Percentiles rank a stretch among this genome's conserved stretches.
These are phyloP conservation scores for Alternaria hordeiaustralica DNA, from an alignment of 2,329 filamentous ascomycete genomes.

Conservation along the genomic window DNA sequence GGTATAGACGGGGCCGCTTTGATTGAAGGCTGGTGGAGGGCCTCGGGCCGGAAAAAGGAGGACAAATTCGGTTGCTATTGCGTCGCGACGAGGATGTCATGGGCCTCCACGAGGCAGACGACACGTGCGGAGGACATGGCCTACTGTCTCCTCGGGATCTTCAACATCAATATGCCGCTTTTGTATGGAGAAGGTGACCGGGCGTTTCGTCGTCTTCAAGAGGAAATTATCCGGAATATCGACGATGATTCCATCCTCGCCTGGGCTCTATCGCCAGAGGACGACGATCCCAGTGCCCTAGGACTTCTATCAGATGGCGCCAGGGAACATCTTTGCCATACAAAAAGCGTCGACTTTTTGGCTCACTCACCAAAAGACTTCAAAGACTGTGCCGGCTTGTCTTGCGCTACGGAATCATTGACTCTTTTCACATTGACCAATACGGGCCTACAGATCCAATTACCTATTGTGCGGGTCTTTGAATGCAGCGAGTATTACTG, in stretches of 20 bases:
- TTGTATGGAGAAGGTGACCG: conserved; percentile 40
- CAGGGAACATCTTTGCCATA: rapidly evolving
- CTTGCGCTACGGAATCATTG: neutral
- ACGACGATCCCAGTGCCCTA: neutral
- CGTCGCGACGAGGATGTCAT: conserved; percentile 24
- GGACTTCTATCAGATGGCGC: no score
- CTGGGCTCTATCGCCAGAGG: neutral
- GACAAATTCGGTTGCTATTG: neutral
- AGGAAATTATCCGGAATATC: conserved; percentile 26
- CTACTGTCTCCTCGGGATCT: conserved; percentile 42
- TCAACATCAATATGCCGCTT: conserved; percentile 38
- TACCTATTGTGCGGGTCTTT: neutral
- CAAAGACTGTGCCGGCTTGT: neutral
- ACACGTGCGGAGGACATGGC: conserved; percentile 35
- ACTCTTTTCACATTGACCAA: neutral
- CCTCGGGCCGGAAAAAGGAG: no score
- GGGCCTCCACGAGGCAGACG: conserved; percentile 16
- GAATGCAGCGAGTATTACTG: neutral
- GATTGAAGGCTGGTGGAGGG: no score
- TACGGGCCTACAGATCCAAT: neutral
- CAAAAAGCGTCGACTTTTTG: neutral
- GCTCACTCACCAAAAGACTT: neutral
- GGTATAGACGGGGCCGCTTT: neutral
- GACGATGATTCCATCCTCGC: conserved; percentile 24
- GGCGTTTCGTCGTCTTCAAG: conserved; percentile 29